phyloP scores from a whole-genome alignment of 148 eudicot species.

The Amaranthus cruentus region DNA sequence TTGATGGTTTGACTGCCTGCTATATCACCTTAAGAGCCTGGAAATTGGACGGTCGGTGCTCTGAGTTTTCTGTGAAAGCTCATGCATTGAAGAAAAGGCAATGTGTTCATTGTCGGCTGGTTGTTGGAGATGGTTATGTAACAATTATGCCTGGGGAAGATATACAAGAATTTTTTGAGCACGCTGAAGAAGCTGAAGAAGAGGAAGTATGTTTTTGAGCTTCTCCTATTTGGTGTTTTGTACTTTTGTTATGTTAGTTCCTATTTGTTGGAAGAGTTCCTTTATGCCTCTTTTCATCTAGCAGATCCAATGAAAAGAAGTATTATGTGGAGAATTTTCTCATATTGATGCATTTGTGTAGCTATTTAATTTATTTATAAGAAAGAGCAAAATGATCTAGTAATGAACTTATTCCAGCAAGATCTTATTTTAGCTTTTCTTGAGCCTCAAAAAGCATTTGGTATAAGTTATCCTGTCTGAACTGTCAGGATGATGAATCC shows the following conservation, averaged over 20 bases:
- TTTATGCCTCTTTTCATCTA: background rate
- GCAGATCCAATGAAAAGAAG: background rate
- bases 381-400: background rate
- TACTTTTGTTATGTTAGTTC: conserved; percentile 1
- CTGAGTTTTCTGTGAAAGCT: conserved; percentile 83
- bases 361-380: background rate
- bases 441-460: conserved; percentile 1
- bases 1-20: conserved; percentile 75
- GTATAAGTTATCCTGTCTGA: conserved; percentile 3
- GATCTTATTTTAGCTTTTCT: background rate
- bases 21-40: conserved; percentile 89
- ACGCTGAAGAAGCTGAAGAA: conserved; percentile 98
- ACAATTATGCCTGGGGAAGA: conserved; percentile 73
- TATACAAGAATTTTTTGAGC: conserved; percentile 89
- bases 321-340: no score
- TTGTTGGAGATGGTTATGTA: conserved; percentile 93
- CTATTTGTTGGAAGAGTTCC: background rate
- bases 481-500: conserved; percentile 87
- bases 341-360: background rate
- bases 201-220: conserved; percentile 63
- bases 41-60: conserved; percentile 73
- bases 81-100: conserved; percentile 86
- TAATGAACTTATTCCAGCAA: background rate
- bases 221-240: background rate
- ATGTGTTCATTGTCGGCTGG: conserved; percentile 91